These are phyloP conservation scores for Blastocystis sp. DNA, from an alignment of 352 stramenopile genomes.

Conservation along the genomic window DNA sequence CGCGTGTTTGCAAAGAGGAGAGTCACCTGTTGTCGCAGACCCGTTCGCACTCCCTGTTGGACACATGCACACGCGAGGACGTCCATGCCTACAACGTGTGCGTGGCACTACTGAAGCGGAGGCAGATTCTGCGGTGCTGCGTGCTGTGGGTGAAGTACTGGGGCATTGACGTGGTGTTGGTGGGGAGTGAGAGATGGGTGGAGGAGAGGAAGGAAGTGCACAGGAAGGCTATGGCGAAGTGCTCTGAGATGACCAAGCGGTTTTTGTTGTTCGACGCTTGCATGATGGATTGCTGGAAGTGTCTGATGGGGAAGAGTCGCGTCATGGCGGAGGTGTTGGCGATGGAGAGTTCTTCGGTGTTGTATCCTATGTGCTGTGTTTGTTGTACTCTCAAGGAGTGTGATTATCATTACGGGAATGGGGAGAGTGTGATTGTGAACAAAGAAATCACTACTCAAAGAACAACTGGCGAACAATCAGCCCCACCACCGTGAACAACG, in stretches of 20 bases:
- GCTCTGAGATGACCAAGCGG: neutral
- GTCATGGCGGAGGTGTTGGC: constrained; percentile 16
- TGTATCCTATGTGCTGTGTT: constrained; percentile 21
- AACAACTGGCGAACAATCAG: constrained; percentile 36
- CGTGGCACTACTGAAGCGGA: neutral
- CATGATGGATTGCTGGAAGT: neutral
- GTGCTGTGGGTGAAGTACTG: constrained; percentile 49
- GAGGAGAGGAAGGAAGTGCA: neutral
- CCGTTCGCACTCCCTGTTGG: neutral
- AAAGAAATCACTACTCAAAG: constrained; percentile 26
- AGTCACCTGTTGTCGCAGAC: neutral
- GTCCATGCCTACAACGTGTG: constrained; percentile 51
- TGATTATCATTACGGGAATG: too few species aligned
- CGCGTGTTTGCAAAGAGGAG: neutral
- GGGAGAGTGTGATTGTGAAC: neutral
- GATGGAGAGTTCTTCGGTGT: constrained; percentile 9
- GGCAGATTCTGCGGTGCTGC: constrained; percentile 27
- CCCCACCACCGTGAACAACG: constrained; percentile 34
- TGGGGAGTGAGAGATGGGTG: neutral
- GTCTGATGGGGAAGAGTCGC: neutral
- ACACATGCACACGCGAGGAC: neutral
- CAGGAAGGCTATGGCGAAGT: neutral
- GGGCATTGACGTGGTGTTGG: neutral
- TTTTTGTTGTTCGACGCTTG: constrained; percentile 7
- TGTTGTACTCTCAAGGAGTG: neutral